Evolutionary conservation across 2,329 filamentous ascomycete genomes (phyloP).

Genomic region (Septoria linicola): DNA sequence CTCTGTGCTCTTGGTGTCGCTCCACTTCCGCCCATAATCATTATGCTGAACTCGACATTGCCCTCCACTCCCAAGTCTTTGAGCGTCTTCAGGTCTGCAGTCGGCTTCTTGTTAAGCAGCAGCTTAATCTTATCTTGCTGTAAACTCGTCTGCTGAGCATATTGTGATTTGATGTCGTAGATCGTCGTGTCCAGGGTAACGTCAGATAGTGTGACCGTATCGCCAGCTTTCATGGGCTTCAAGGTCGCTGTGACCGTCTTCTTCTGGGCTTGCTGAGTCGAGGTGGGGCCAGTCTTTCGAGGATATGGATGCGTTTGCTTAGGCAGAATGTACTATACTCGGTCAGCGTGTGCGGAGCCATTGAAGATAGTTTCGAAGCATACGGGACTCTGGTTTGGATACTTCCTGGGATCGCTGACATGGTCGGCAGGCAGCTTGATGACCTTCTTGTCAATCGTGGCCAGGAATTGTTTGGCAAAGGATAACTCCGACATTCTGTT

Average conservation of each 20-base stretch:
- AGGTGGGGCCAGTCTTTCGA: slow-evolving; percentile 42
- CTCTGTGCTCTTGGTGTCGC: slow-evolving; percentile 38
- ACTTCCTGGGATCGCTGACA: slow-evolving; percentile 79
- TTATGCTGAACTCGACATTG: slow-evolving; percentile 73
- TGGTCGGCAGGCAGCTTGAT: slow-evolving; percentile 84
- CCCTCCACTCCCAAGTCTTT: slow-evolving; percentile 48
- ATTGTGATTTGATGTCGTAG: slow-evolving; percentile 71
- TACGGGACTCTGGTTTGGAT: slow-evolving; percentile 76
- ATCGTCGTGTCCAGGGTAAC: slow-evolving; percentile 69
- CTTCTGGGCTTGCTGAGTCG: slow-evolving; percentile 48
- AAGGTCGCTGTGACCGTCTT: slow-evolving; percentile 56
- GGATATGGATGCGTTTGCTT: slow-evolving; percentile 56
- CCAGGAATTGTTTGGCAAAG: slow-evolving; percentile 82
- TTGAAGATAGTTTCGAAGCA: slow-evolving; percentile 32
- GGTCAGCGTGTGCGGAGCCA: background rate
- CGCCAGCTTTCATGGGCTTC: slow-evolving; percentile 71
- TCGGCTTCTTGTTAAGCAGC: slow-evolving; percentile 82
- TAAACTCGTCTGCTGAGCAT: slow-evolving; percentile 63
- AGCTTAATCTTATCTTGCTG: slow-evolving; percentile 80
- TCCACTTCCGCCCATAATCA: slow-evolving; percentile 69
- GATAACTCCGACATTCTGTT: slow-evolving; percentile 62
- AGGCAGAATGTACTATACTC: slow-evolving; percentile 66
- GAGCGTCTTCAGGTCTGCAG: slow-evolving; percentile 44
- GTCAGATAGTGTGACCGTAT: slow-evolving; percentile 64
- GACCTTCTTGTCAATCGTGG: slow-evolving; percentile 73